These are phyloP conservation scores for Prunus yedoensis DNA, from an alignment of 331 rosid species.

Conservation along the genomic window DNA sequence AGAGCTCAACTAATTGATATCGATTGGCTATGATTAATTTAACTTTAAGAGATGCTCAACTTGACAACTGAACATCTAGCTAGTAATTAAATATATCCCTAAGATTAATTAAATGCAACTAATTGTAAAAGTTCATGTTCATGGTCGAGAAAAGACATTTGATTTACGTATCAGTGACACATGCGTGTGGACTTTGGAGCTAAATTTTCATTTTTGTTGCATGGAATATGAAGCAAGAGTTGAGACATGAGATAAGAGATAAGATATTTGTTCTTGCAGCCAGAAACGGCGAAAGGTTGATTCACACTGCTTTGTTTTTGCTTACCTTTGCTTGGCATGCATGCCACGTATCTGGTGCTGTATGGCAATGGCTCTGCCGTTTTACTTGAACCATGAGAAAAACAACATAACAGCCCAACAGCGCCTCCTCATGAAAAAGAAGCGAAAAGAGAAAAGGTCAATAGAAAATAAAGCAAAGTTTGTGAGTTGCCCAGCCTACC, in stretches of 20 bases:
- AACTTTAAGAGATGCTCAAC: constrained; percentile 1
- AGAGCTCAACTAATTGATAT: too few relatives aligned
- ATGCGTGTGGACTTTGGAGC: background rate
- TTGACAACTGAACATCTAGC: background rate
- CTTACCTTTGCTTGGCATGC: background rate
- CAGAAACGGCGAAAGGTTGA: background rate
- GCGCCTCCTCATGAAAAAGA: background rate
- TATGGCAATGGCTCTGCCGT: background rate
- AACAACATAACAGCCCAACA: background rate
- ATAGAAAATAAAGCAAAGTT: background rate
- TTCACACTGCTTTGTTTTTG: background rate
- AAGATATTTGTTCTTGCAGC: background rate
- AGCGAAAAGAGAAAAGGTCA: background rate
- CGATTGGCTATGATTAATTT: background rate
- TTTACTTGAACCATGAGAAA: background rate
- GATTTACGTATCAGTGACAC: background rate
- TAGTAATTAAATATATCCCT: background rate
- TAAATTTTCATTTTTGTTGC: background rate
- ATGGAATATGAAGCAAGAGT: background rate
- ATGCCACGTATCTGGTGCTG: constrained; percentile 13
- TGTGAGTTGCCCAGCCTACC: background rate
- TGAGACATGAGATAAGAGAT: background rate
- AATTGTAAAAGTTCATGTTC: background rate
- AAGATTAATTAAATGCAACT: background rate
- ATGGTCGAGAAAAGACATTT: background rate